Evolutionary conservation across 176 grass and related monocot species (phyloP).

Genomic region (Raddia distichophylla): DNA sequence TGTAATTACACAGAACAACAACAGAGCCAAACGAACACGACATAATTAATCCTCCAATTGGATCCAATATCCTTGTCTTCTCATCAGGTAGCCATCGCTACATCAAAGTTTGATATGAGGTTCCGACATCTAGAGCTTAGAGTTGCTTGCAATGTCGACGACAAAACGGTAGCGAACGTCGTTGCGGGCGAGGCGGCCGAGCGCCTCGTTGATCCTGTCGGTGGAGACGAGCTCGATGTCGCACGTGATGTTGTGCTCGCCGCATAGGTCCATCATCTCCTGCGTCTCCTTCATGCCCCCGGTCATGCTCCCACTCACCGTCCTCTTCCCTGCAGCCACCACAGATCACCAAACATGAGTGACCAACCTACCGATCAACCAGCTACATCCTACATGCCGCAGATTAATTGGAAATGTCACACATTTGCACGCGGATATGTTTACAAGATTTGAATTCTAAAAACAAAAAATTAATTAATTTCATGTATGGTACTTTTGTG

Average conservation of each 20-base stretch:
- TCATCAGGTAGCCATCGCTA: background rate
- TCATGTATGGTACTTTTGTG: background rate
- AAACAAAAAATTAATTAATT: background rate
- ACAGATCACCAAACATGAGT: background rate
- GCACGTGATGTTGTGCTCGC: slow-evolving; percentile 63
- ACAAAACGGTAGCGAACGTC: slow-evolving; percentile 91
- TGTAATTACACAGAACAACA: background rate
- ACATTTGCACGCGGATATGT: background rate
- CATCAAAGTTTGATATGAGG: background rate
- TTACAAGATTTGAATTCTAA: background rate
- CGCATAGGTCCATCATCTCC: slow-evolving; percentile 87
- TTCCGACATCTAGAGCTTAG: slow-evolving; percentile 36
- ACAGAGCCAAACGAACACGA: background rate
- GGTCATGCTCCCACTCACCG: slow-evolving; percentile 77
- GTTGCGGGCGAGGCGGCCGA: slow-evolving; percentile 63
- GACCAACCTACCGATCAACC: background rate
- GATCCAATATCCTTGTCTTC: background rate
- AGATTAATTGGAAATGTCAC: background rate
- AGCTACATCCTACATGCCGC: background rate
- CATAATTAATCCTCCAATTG: background rate
- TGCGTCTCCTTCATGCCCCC: slow-evolving; percentile 83
- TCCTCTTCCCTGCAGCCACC: slow-evolving; percentile 55
- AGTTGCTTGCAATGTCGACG: slow-evolving; percentile 46
- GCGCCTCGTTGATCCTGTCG: slow-evolving; percentile 60
- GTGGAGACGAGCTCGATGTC: slow-evolving; percentile 71